Evolutionary conservation across 495 filamentous ascomycete genomes (phyloP).

Genomic region (Astrothelium subdiscretum): DNA sequence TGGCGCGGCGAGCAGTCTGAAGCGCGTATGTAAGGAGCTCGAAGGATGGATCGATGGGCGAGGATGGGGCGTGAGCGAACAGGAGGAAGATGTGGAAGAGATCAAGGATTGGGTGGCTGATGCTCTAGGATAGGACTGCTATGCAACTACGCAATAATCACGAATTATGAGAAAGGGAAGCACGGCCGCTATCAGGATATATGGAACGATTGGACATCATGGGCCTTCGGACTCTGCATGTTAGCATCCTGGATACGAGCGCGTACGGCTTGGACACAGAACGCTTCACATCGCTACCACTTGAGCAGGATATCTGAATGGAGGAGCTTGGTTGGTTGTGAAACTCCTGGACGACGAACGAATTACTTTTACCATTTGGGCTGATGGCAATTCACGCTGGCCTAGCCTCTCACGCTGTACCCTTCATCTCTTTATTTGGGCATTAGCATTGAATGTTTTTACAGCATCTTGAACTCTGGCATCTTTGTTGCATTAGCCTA

Average conservation of each 20-base stretch:
- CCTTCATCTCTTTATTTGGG: neutral
- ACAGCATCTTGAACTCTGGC: neutral
- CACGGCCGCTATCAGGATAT: neutral
- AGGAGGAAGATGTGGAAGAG: conserved; percentile 25
- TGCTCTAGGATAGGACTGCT: neutral
- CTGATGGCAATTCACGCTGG: too few relatives aligned
- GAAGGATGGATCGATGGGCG: conserved; percentile 45
- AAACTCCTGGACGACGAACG: too few relatives aligned
- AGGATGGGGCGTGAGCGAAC: conserved; percentile 56
- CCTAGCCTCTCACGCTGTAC: too few relatives aligned
- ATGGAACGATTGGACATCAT: neutral
- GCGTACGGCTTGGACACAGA: neutral
- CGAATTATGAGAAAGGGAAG: neutral
- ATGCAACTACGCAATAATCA: neutral
- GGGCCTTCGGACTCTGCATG: neutral
- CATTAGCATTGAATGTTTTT: neutral
- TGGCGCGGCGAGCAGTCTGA: conserved; percentile 76
- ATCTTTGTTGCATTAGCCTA: neutral
- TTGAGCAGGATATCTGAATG: neutral
- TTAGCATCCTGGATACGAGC: neutral
- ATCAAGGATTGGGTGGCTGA: neutral
- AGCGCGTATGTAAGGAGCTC: conserved; percentile 67
- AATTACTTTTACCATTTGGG: too few relatives aligned
- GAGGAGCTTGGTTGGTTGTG: too few relatives aligned
- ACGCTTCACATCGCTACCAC: neutral